Evolutionary conservation across 1,284 basidiomycete species (phyloP), one percentile per base, ranked within the genome.

Genomic region (Ustilago hordei): DNA sequence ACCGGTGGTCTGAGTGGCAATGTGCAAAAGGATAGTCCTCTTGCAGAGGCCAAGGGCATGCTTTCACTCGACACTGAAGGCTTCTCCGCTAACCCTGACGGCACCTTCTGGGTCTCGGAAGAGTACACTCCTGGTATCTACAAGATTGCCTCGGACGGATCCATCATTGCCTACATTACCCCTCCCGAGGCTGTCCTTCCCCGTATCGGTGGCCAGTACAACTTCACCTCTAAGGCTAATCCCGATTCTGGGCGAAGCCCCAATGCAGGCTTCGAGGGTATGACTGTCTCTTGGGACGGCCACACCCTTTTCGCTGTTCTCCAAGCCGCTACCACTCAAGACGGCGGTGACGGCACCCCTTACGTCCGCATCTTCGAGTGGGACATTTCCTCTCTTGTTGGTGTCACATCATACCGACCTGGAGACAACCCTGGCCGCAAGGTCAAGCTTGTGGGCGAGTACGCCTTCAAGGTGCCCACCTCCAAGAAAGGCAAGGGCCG

Each of bases 71-170:
- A 93, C 78, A 86, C 88, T 0, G 91, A 93, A 79, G 91, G 91
- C 3, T 82, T 92, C 3, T 89, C 90, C 1, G 84, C 89, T 3
- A 89, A 90, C 74, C 79, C 85, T 0, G 91, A 92, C 80, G 91
- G 90, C 76, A 74, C 43, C 36, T 47, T 60, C 50, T 55, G 55
- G 59, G 87, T 90, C 31, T 90, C 89, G 65, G 91, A 92, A 77
- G 90, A 92, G 85, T 92, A 92, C 81, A 91, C 91, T 0, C 91
- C 91, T 4, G 91, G 91, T 81, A 89, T 92, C 81, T 91, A 92
- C 83, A 75, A 88, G 87, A 32, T 90, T 89, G 86, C 86, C 87
- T 1, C 81, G 86, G 1, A 81, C 81, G 90, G 90, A 4, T 76
- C 87, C 3, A 86, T 92, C 7, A 84, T 91, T 45, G 88, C 90